Conservation (phyloP, 352 stramenopile genomes). For the Halophytophthora batemanensis region DNA sequence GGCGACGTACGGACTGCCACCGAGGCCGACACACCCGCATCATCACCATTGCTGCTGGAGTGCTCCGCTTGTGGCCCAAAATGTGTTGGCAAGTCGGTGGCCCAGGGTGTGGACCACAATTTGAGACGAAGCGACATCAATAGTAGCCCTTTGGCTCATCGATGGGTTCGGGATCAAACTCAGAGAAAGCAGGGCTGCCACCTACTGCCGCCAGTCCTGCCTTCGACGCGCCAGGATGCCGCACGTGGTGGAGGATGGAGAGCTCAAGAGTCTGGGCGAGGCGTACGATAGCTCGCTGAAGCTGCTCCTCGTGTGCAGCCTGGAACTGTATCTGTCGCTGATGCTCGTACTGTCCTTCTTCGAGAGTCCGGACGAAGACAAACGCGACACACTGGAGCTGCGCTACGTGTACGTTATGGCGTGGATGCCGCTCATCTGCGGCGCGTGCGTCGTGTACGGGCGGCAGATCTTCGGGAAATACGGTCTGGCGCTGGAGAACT, state of each 20-base stretch:
- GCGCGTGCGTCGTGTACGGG: constrained; percentile 33
- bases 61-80: too few species aligned
- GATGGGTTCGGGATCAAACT: too few species aligned
- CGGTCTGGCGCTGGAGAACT: constrained; percentile 35
- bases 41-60: constrained; percentile 4
- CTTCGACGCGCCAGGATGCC: background rate
- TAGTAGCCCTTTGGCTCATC: too few species aligned
- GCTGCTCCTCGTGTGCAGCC: constrained; percentile 36
- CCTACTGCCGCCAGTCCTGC: too few species aligned
- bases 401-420: constrained; percentile 47
- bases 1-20: constrained; percentile 3
- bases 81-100: too few species aligned
- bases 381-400: constrained; percentile 47
- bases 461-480: constrained; percentile 30
- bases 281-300: constrained; percentile 33
- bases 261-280: constrained; percentile 5
- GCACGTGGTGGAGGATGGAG: background rate
- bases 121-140: too few species aligned
- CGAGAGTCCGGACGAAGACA: constrained; percentile 30
- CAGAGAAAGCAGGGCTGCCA: too few species aligned
- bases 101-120: too few species aligned
- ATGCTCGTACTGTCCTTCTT: constrained; percentile 57
- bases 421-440: constrained; percentile 43
- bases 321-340: constrained; percentile 56
- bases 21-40: constrained; percentile 12